Evolutionary conservation across 331 rosid species (phyloP).

Genomic region (Pyrus hybrid): DNA sequence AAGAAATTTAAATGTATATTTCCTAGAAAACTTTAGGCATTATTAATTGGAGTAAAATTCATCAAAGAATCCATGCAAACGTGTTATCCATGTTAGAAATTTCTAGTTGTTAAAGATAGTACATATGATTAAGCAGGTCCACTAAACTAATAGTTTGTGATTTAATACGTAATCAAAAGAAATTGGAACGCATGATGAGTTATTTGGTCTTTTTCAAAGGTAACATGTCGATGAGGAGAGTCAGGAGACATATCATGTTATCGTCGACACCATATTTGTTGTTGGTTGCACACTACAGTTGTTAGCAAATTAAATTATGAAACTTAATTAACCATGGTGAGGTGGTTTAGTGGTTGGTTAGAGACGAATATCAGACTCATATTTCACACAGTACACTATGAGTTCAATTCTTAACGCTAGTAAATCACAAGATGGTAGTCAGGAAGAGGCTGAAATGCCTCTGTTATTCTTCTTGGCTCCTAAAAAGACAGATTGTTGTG

Average conservation of each 20-base stretch:
- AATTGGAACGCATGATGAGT: not conserved
- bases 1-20: too few species aligned
- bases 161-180: not conserved
- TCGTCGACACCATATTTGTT: not conserved
- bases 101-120: not conserved
- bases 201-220: not conserved
- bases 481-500: fast-evolving
- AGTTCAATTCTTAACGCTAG: fast-evolving
- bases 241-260: not conserved
- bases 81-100: too few species aligned
- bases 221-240: too few species aligned
- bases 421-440: too few species aligned
- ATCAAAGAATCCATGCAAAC: too few species aligned
- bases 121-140: not conserved
- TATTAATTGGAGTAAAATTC: too few species aligned
- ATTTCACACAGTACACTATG: too few species aligned
- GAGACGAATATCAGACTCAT: too few species aligned
- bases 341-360: too few species aligned
- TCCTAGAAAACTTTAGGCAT: too few species aligned
- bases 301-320: not conserved
- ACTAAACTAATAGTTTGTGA: not conserved
- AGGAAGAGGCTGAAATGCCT: fast-evolving
- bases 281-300: too few species aligned
- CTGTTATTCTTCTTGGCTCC: too few species aligned
- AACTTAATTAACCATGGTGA: not conserved